Conservation (phyloP, 352 stramenopile genomes). For the Pythium volutum region DNA sequence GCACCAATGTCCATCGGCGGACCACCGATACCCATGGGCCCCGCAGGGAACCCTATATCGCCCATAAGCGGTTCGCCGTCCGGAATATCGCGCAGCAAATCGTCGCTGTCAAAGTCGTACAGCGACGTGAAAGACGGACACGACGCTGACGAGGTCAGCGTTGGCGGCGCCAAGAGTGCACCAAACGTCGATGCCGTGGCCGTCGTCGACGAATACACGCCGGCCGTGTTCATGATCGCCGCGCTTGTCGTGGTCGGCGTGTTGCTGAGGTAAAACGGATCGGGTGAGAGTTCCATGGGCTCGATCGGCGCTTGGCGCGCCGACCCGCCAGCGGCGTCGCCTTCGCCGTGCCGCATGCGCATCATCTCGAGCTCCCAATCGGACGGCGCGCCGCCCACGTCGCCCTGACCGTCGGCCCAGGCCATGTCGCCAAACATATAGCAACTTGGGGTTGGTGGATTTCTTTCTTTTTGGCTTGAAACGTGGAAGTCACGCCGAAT, state of each 20-base stretch:
- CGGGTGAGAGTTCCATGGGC: conserved; percentile 24
- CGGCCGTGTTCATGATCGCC: not conserved
- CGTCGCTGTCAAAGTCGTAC: conserved; percentile 48
- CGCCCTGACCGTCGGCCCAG: conserved; percentile 16
- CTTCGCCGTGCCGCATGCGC: conserved; percentile 18
- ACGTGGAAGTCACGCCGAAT: not conserved
- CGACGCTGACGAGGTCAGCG: conserved; percentile 66
- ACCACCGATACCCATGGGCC: conserved; percentile 18
- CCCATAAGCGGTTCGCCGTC: conserved; percentile 25
- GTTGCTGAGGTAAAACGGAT: conserved; percentile 17
- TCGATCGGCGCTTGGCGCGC: not conserved
- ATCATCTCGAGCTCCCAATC: conserved; percentile 26
- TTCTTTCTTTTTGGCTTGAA: not conserved
- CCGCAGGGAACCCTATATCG: not conserved
- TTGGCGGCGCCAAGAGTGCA: conserved; percentile 4
- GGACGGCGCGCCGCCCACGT: conserved; percentile 6
- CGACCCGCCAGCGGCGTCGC: not conserved
- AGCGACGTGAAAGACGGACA: conserved; percentile 71
- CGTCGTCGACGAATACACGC: not conserved
- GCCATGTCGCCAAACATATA: conserved; percentile 28
- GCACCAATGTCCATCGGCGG: conserved; percentile 14
- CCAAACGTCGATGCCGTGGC: not conserved
- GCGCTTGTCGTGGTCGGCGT: not conserved
- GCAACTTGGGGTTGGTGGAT: not conserved
- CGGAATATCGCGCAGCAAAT: conserved; percentile 40